phyloP scores from a whole-genome alignment of 129 eudicot species.

The Pseudognaphalium luteoalbum region DNA sequence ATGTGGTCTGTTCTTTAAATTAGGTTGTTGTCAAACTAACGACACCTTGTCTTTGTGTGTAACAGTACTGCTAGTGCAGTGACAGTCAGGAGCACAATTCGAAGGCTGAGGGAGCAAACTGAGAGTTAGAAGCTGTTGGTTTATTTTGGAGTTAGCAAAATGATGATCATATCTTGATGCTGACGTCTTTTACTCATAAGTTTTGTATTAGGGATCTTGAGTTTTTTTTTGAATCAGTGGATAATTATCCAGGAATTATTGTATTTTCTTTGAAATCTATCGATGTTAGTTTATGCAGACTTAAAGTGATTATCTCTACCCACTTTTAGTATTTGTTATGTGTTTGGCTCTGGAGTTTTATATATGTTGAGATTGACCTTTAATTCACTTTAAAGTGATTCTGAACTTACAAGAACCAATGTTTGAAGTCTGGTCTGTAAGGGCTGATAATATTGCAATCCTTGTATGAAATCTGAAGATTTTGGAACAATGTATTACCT shows the following conservation, averaged over 20 bases:
- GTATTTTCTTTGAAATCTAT: constrained; percentile 19
- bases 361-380: too few relatives aligned
- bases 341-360: too few relatives aligned
- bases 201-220: constrained; percentile 20
- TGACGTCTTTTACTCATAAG: constrained; percentile 17
- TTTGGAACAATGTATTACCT: too few relatives aligned
- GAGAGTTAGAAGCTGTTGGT: constrained; percentile 47
- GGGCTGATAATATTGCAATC: too few relatives aligned
- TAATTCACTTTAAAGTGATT: too few relatives aligned
- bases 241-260: background rate
- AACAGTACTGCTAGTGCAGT: constrained; percentile 93
- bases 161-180: constrained; percentile 1
- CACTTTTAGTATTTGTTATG: background rate
- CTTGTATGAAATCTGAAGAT: too few relatives aligned
- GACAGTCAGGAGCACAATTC: constrained; percentile 89
- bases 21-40: background rate
- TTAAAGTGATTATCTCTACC: background rate
- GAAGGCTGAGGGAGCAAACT: constrained; percentile 94
- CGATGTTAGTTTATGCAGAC: constrained; percentile 8
- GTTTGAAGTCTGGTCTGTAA: background rate
- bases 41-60: background rate
- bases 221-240: constrained; percentile 21
- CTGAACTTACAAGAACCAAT: background rate
- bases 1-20: background rate
- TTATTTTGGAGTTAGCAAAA: background rate